Base-by-base conservation (phyloP, 352 stramenopile species). In the Aphanomyces astaci region DNA sequence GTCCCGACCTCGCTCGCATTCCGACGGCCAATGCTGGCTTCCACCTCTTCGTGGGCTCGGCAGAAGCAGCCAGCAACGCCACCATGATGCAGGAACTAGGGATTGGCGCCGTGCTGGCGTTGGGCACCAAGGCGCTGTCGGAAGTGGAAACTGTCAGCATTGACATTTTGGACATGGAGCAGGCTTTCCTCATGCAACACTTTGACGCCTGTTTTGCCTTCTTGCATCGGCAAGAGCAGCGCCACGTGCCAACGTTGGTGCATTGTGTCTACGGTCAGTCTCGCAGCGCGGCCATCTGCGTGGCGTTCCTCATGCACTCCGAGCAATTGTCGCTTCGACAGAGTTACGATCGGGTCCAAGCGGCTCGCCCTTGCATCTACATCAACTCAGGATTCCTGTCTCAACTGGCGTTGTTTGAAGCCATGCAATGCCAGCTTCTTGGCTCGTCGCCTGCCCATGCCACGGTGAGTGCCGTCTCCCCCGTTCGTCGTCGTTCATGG, bases 211-310 rank as follows among this genome's bases (percentile, higher is more conserved):
- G 84, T 62, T 73, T 84, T 28, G 63, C 51, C 5, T 86, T 87
- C 53, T 46, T 88, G 10, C 32, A 74, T 1, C 70, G 68, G 3
- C 51, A 56, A 0, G 39, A 40, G 1, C 13, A 63, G 4, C 4
- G n/a, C 0, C 36, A 22, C 2, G 24, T 39, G n/a, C 17, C 43
- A 2, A 79, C 76, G 55, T 73, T 92, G 30, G 86, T 94, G 49
- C 84, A 94, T 51, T 94, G 86, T 45, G 83, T 87, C 3, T 90
- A 91, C 57, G 86, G 86, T 24, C 86, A 94, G 66, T 91, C 82
- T 9, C 80, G 86, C 49, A 91, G 82, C 45, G 84, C 82, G 36
- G 68, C 82, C 17, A 75, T 92, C 48, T 90, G 81, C 54, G 78
- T 94, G 24, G 86, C 86, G 28, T 92, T 78, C 73, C 59, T 92